Conservation (phyloP, 2,329 filamentous ascomycete genomes). For the Cryphonectria naterciae region DNA sequence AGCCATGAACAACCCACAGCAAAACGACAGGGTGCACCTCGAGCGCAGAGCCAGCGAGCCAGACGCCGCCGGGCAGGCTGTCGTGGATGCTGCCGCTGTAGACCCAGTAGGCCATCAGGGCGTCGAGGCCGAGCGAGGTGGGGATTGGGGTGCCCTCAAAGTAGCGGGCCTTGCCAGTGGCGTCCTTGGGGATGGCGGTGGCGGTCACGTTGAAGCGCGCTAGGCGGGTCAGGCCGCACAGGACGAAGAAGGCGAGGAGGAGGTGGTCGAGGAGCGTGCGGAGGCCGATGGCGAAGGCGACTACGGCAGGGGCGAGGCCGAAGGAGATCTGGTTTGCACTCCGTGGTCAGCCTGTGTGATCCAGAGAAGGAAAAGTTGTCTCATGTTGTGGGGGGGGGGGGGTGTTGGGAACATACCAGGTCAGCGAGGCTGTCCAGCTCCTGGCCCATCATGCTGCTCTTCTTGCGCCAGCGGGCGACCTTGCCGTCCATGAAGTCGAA, state of each 20-base stretch:
- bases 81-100: constrained; percentile 78
- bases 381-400: not conserved
- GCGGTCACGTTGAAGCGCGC: constrained; percentile 98
- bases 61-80: constrained; percentile 75
- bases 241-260: constrained; percentile 82
- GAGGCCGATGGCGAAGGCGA: constrained; percentile 86
- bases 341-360: not conserved
- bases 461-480: constrained; percentile 93
- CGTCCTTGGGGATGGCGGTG: constrained; percentile 86
- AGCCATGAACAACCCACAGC: constrained; percentile 87
- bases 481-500: constrained; percentile 99
- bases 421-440: constrained; percentile 96
- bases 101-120: constrained; percentile 83
- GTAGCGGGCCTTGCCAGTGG: constrained; percentile 86
- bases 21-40: constrained; percentile 85
- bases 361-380: constrained; percentile 17
- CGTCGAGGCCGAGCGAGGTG: constrained; percentile 80
- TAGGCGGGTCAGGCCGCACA: constrained; percentile 89
- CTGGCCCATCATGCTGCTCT: constrained; percentile 97
- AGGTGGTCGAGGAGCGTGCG: constrained; percentile 84
- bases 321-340: constrained; percentile 76
- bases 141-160: constrained; percentile 98
- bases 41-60: constrained; percentile 66
- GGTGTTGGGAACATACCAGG: constrained; percentile 63
- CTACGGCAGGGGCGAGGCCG: constrained; percentile 83